Base-by-base conservation (phyloP, 768 basidiomycete genomes). In the Mycena olivaceomarginata region DNA sequence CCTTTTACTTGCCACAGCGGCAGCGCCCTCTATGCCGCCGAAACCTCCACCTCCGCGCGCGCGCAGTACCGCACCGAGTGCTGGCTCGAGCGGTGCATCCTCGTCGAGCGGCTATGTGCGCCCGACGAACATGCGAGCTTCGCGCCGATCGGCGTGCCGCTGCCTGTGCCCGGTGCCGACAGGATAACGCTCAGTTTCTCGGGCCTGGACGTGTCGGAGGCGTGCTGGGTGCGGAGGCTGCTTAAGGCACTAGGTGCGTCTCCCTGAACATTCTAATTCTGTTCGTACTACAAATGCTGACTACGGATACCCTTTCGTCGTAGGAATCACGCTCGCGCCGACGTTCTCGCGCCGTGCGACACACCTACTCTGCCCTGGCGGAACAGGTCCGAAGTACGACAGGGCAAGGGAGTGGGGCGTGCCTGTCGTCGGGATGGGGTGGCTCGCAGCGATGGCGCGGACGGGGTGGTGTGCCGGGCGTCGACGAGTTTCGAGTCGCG, bases 51-150 rank as follows among this genome's bases (percentile, higher is more conserved):
- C 9, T 13, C 46, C 0, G 80, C 88, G 77, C 88, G 91, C 62
- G 70, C 79, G 4, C 93, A 92, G 79, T 96, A 93, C 81, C 91
- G 97, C 59, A 98, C 97, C 0, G 97, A 98, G 84, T 98, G 96
- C 82, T 99, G 97, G 97, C 88, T 99, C 1, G 97, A 99, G 83
- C 91, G 91, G 59, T 98, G 96, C 80, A 90, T 97, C 16, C 94
- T 91, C 70, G 92, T 94, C 73, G 94, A 95, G 60, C 89, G 91
- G n/a, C 85, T 98, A 67, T 94, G 94, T 81, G 83, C 86, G 20
- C 87, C 91, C 0, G 91, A 93, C 1, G 94, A 94, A 57, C 93
- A 96, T 77, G 82, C 95, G 15, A 91, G 93, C 0, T 97, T 96
- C 80, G 84, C 84, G 5, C 97, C 97, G 1, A 87, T 98, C 18